Percentiles rank a stretch among this genome's conserved stretches.
phyloP scores from a whole-genome alignment of 345 rosid species.

The Eutrema japonicum region DNA sequence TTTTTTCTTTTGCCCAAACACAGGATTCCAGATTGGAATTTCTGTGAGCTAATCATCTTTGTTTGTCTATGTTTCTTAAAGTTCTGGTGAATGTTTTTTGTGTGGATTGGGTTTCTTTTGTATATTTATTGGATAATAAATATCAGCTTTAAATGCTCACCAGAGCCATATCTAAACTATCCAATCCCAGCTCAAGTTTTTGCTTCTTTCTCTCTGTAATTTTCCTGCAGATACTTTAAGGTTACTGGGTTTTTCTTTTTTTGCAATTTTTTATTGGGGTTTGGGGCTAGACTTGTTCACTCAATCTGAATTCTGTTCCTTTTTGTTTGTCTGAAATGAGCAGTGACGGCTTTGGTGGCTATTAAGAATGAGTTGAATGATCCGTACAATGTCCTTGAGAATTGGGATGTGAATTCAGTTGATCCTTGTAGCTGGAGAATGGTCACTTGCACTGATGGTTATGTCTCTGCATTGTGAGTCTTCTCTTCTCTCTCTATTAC shows the following conservation, averaged over 20 bases:
- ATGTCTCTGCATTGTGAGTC: conserved; percentile 89
- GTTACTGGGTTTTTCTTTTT: not conserved
- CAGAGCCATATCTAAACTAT: conserved; percentile 5
- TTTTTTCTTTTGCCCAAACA: not conserved
- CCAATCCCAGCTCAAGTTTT: conserved; percentile 31
- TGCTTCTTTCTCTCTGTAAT: conserved; percentile 21
- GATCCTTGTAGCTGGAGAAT: conserved; percentile 99
- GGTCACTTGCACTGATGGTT: conserved; percentile 93
- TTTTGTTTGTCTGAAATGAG: conserved; percentile 44
- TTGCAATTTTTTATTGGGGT: not conserved
- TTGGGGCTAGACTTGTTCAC: conserved; percentile 13
- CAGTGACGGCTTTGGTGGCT: conserved; percentile 93
- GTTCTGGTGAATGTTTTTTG: conserved; percentile 22
- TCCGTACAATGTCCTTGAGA: conserved; percentile 89
- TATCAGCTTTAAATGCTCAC: conserved; percentile 41
- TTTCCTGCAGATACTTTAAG: conserved; percentile 4
- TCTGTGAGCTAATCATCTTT: conserved; percentile 3
- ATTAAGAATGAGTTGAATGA: conserved; percentile 79
- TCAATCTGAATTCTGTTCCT: conserved; percentile 18
- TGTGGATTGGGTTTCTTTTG: conserved; percentile 28
- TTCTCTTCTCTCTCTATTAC: conserved; percentile 17
- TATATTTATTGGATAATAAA: conserved; percentile 35
- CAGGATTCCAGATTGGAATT: conserved; percentile 21
- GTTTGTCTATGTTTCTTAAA: not conserved
- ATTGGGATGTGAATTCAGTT: conserved; percentile 95